Conservation (phyloP, 2,329 filamentous ascomycete species). For the Phialophora verrucosa region DNA sequence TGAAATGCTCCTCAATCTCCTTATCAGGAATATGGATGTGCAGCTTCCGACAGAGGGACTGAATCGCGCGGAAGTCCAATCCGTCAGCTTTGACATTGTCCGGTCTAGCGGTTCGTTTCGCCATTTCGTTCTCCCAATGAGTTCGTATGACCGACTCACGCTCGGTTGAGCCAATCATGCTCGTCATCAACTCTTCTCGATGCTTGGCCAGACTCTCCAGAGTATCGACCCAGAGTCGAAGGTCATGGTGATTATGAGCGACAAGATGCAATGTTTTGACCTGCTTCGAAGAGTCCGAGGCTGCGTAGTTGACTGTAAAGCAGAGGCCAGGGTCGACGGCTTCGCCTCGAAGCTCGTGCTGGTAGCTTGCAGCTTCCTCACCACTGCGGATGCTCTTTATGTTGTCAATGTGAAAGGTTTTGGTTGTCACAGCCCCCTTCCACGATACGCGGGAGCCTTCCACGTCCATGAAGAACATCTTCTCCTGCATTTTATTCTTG, state of each 20-base stretch:
- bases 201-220: slow-evolving; percentile 84
- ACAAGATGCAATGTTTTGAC: slow-evolving; percentile 87
- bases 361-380: slow-evolving; percentile 84
- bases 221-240: slow-evolving; percentile 80
- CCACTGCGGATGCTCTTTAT: slow-evolving; percentile 88
- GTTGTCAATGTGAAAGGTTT: slow-evolving; percentile 92
- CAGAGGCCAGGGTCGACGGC: slow-evolving; percentile 72
- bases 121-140: slow-evolving; percentile 88
- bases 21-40: slow-evolving; percentile 87
- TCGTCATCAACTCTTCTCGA: slow-evolving; percentile 87
- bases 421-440: slow-evolving; percentile 78
- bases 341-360: slow-evolving; percentile 77
- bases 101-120: slow-evolving; percentile 64
- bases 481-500: slow-evolving; percentile 75
- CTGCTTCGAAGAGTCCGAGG: slow-evolving; percentile 74
- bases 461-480: slow-evolving; percentile 78
- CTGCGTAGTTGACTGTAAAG: slow-evolving; percentile 88
- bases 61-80: slow-evolving; percentile 78
- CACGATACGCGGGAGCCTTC: slow-evolving; percentile 86
- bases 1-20: slow-evolving; percentile 75
- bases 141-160: slow-evolving; percentile 79
- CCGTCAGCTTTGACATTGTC: slow-evolving; percentile 66
- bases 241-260: slow-evolving; percentile 72
- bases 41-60: slow-evolving; percentile 82
- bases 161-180: slow-evolving; percentile 75